phyloP scores from a whole-genome alignment of 116 monocot genomes.

The Posidonia oceanica region DNA sequence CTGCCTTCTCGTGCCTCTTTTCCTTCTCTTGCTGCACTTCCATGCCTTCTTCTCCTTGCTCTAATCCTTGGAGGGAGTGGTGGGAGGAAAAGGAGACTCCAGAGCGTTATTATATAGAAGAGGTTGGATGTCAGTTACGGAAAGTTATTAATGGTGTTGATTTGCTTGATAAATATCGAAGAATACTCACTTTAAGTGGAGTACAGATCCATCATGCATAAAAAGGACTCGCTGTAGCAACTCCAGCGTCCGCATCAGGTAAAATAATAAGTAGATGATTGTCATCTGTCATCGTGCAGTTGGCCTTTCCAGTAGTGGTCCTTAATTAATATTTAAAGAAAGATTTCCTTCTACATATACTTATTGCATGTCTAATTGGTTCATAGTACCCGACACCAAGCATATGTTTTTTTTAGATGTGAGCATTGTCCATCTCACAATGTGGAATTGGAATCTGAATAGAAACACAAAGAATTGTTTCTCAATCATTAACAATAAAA shows the following conservation, averaged over 20 bases:
- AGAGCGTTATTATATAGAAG: not conserved
- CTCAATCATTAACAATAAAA: not conserved
- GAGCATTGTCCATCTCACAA: not conserved
- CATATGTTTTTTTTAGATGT: not conserved
- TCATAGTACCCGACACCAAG: not conserved
- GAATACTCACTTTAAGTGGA: not conserved
- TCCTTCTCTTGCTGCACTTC: not conserved
- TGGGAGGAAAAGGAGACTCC: not conserved
- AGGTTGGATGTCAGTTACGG: not conserved
- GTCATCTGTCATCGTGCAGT: not conserved
- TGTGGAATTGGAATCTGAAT: slow-evolving; percentile 1
- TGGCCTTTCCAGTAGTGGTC: not conserved
- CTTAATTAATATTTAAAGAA: not conserved
- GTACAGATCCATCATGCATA: not conserved
- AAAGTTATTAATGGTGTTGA: not conserved
- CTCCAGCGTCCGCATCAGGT: too few relatives aligned
- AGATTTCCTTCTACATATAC: not conserved
- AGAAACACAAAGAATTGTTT: not conserved
- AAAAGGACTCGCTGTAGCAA: not conserved
- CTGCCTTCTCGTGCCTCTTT: not conserved
- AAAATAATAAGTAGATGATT: not conserved
- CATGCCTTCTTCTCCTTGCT: not conserved
- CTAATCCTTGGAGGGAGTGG: not conserved
- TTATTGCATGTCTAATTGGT: not conserved
- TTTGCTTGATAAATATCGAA: not conserved